Evolutionary conservation across 2,329 filamentous ascomycete genomes (phyloP), one percentile per base, ranked within the genome.

Genomic region (Aspergillus sp.): DNA sequence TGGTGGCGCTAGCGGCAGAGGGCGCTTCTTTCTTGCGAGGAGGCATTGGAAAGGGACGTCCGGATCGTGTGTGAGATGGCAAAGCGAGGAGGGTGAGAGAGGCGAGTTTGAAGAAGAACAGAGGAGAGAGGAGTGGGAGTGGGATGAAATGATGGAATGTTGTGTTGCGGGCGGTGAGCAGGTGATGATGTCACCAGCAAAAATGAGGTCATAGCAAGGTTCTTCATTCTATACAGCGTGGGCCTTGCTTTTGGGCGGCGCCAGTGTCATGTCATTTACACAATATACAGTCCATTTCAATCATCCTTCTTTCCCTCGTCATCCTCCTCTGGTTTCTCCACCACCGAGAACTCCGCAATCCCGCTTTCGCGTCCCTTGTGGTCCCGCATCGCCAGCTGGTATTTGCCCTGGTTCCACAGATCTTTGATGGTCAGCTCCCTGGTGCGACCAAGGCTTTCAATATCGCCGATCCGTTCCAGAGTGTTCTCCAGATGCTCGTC

Each of bases 371-470:
- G 70, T 14, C 79, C 80, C 56, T 72, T 76, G 44, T 65, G 62
- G 62, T 82, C 76, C 51, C 67, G 66, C 55, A 76, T 76, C 40
- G 73, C 70, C 55, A 93, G 81, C 56, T 84, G 80, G 67, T 96
- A 96, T 69, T 87, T 87, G 2, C 91, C 91, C 11, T 89, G 85
- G 30, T 92, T 77, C 65, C 94, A 93, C 36, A 97, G 78, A 70
- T 97, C 94, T 76, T 99, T 99, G 59, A 95, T 89, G 1, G 95
- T 95, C 48, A 99, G 71, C 73, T 99, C 94, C 56, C 93, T 85
- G n/a, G 94, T 99, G 57, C 94, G 81, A 33, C 92, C 93, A 56
- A 99, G 79, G 64, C 87, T 92, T 77, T 99, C 94, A 67, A 99
- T 99, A 58, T 88, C 92, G n/a, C 80, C 75, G 60, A 99, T 99